These are phyloP conservation scores for Fraxinus excelsior DNA, from an alignment of 257 asterid species.

Conservation along the genomic window DNA sequence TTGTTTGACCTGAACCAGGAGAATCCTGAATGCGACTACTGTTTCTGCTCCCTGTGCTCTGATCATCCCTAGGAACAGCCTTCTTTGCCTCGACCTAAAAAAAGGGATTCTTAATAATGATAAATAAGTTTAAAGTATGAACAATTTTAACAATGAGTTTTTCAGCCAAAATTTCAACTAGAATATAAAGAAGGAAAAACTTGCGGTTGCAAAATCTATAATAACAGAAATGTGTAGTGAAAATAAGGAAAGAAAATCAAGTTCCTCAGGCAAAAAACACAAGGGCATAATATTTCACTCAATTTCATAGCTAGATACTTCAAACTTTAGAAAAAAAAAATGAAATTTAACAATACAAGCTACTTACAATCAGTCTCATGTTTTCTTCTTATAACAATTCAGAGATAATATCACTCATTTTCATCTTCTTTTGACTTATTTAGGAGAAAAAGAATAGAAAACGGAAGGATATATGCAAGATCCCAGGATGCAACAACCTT, in stretches of 20 bases:
- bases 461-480: not conserved
- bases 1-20: conserved; percentile 34
- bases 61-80: conserved; percentile 39
- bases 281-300: not conserved
- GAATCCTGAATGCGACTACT: conserved; percentile 34
- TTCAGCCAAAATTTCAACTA: not conserved
- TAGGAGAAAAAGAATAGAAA: not conserved
- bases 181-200: not conserved
- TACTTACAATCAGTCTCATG: not conserved
- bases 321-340: not conserved
- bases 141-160: not conserved
- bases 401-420: not conserved
- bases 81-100: conserved; percentile 35
- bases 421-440: not conserved
- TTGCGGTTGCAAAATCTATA: not conserved
- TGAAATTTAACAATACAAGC: not conserved
- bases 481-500: not conserved
- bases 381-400: not conserved
- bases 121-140: not conserved
- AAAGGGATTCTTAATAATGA: not conserved
- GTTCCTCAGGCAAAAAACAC: not conserved
- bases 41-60: conserved; percentile 36
- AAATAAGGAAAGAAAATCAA: not conserved
- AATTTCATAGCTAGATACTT: not conserved
- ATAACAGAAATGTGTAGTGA: not conserved